Evolutionary conservation across 805 yeast species (phyloP).

Genomic region (Cephaloascus albidus): DNA sequence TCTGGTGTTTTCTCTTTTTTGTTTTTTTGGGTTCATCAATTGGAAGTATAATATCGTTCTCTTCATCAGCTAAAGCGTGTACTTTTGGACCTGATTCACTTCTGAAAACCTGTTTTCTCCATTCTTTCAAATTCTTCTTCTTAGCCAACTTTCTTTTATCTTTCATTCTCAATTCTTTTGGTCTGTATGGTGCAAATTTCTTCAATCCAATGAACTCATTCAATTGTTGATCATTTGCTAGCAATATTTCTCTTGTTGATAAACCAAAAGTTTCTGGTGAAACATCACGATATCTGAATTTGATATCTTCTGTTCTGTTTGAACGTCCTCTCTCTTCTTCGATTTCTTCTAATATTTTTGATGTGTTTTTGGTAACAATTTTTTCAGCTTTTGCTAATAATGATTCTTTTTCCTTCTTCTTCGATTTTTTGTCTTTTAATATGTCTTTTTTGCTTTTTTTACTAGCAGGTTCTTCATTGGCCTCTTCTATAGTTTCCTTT

Average conservation of each 20-base stretch:
- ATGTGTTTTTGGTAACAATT: constrained; percentile 66
- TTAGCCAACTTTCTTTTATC: constrained; percentile 83
- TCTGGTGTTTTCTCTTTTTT: constrained; percentile 2
- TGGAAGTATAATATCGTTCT: constrained; percentile 27
- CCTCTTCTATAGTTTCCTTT: constrained; percentile 9
- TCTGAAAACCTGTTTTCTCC: constrained; percentile 81
- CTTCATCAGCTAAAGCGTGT: constrained; percentile 22
- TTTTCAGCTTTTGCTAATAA: constrained; percentile 63
- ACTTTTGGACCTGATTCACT: constrained; percentile 40
- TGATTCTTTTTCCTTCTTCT: constrained; percentile 53
- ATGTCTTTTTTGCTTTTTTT: constrained; percentile 45
- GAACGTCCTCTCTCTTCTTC: constrained; percentile 51
- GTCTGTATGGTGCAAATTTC: constrained; percentile 89
- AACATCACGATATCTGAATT: constrained; percentile 85
- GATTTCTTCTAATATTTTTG: constrained; percentile 43
- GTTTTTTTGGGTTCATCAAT: constrained; percentile 9
- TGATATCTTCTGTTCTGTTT: constrained; percentile 33
- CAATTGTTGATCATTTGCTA: constrained; percentile 82
- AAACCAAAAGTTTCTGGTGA: constrained; percentile 92
- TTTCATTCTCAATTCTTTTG: constrained; percentile 57
- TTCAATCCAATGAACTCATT: constrained; percentile 83
- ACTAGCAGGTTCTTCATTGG: constrained; percentile 15
- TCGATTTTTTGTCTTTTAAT: constrained; percentile 43
- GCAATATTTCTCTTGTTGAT: constrained; percentile 72
- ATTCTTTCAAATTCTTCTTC: constrained; percentile 72